phyloP scores from a whole-genome alignment of 2,329 filamentous ascomycete species.

The Ascochyta fabae region DNA sequence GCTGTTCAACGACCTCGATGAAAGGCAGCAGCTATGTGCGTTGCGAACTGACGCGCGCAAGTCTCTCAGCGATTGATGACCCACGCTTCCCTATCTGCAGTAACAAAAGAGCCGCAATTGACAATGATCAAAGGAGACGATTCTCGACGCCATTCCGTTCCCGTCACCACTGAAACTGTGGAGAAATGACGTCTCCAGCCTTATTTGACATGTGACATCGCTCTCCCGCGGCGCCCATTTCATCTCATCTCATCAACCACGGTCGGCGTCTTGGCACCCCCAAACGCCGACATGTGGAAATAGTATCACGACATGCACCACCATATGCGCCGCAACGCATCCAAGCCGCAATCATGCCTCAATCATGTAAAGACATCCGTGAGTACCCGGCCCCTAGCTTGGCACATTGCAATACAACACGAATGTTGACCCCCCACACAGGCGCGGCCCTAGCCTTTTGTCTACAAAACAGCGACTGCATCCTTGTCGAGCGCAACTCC shows the following conservation, averaged over 20 bases:
- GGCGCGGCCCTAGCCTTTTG: slow-evolving; percentile 92
- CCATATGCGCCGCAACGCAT: slow-evolving; percentile 7
- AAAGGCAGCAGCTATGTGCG: not conserved
- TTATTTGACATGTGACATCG: slow-evolving; percentile 30
- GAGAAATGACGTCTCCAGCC: slow-evolving; percentile 15
- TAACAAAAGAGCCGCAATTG: not conserved
- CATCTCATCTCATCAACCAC: not conserved
- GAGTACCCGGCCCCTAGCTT: slow-evolving; percentile 46
- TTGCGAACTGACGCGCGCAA: not conserved
- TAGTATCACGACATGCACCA: not conserved
- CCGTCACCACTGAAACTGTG: slow-evolving; percentile 1
- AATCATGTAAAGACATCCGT: slow-evolving; percentile 97
- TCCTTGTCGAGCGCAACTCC: slow-evolving; percentile 87
- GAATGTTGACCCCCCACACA: slow-evolving; percentile 48
- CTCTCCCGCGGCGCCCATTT: not conserved
- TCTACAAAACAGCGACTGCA: slow-evolving; percentile 94
- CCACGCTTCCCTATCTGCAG: not conserved
- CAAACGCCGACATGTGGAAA: slow-evolving; percentile 10
- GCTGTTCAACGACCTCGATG: too few relatives aligned
- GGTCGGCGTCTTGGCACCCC: slow-evolving; percentile 19
- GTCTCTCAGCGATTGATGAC: not conserved
- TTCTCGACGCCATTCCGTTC: not conserved
- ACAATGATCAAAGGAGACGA: not conserved
- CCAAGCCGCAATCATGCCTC: slow-evolving; percentile 69
- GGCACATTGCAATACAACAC: too few relatives aligned